These are phyloP conservation scores for Spathaspora jeffriesii DNA, from an alignment of 1,139 yeast species.

Conservation along the genomic window DNA sequence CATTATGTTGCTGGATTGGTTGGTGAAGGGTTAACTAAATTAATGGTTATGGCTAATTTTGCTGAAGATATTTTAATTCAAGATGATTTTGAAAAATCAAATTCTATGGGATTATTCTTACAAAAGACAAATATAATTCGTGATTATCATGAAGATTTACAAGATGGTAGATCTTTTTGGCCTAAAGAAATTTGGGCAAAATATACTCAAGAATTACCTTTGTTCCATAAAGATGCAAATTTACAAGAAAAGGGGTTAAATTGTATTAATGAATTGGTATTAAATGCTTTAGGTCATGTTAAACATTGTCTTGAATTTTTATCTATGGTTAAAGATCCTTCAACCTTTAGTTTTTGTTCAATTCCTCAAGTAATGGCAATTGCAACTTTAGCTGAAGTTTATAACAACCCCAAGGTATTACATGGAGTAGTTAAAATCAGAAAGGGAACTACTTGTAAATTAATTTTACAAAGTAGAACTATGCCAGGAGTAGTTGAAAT, in stretches of 20 bases:
- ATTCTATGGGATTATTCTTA: conserved; percentile 93
- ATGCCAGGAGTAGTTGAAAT: conserved; percentile 74
- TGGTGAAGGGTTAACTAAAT: conserved; percentile 90
- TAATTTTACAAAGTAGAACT: conserved; percentile 74
- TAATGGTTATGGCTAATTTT: conserved; percentile 71
- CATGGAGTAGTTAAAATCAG: conserved; percentile 80
- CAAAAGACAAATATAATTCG: conserved; percentile 96
- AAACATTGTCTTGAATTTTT: conserved; percentile 78
- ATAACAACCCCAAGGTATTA: conserved; percentile 77
- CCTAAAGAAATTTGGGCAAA: conserved; percentile 92
- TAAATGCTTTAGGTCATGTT: conserved; percentile 78
- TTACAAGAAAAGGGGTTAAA: conserved; percentile 55
- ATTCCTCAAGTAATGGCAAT: conserved; percentile 99
- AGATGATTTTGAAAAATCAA: conserved; percentile 58
- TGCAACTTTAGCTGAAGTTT: conserved; percentile 86
- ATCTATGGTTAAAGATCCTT: conserved; percentile 75
- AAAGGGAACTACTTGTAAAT: conserved; percentile 83
- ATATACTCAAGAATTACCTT: conserved; percentile 64
- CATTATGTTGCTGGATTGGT: conserved; percentile 98
- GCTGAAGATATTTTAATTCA: conserved; percentile 51
- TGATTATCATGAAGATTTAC: conserved; percentile 90
- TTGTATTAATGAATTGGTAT: conserved; percentile 81
- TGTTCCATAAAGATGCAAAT: conserved; percentile 50
- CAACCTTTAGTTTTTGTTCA: conserved; percentile 89
- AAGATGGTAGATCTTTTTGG: conserved; percentile 95